Conservation (phyloP, 139 green algal genomes). For the Coelastrella sp. region DNA sequence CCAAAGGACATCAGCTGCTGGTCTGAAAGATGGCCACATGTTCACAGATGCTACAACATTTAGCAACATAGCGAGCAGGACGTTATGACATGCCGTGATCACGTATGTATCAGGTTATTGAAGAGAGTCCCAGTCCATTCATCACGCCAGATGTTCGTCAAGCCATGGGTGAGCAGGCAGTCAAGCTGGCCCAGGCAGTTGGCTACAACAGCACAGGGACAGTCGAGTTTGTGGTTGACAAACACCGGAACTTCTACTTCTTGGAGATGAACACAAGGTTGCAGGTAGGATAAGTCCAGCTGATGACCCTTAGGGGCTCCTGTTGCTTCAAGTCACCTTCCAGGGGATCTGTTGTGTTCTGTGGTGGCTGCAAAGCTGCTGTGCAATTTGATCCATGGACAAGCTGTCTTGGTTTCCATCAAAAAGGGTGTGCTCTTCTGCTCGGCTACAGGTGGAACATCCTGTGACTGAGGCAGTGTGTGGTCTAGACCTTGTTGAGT, state of each 20-base stretch:
- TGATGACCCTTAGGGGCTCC: no score
- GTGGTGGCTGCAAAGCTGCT: no score
- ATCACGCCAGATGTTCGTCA: constrained; percentile 56
- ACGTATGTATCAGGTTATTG: constrained; percentile 26
- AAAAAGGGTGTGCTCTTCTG: no score
- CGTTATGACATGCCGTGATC: no score
- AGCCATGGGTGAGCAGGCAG: constrained; percentile 77
- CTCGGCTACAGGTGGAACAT: constrained; percentile 88
- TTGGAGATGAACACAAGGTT: constrained; percentile 98
- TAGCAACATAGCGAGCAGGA: no score
- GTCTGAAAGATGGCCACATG: no score
- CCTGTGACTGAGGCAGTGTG: constrained; percentile 88
- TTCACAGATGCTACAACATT: no score
- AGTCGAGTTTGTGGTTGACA: constrained; percentile 97
- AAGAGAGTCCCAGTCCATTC: constrained; percentile 36
- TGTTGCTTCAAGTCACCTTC: no score
- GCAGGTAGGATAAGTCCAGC: constrained; percentile 85
- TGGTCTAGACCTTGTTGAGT: constrained; percentile 89
- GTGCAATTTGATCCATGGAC: no score
- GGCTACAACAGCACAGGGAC: constrained; percentile 90
- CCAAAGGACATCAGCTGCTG: no score
- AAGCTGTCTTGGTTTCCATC: no score
- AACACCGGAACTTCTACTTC: constrained; percentile 85
- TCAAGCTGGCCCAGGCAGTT: constrained; percentile 83
- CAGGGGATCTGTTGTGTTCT: no score